Conservation (phyloP, 108 stramenopile species). For the Schizochytrium sp. region DNA sequence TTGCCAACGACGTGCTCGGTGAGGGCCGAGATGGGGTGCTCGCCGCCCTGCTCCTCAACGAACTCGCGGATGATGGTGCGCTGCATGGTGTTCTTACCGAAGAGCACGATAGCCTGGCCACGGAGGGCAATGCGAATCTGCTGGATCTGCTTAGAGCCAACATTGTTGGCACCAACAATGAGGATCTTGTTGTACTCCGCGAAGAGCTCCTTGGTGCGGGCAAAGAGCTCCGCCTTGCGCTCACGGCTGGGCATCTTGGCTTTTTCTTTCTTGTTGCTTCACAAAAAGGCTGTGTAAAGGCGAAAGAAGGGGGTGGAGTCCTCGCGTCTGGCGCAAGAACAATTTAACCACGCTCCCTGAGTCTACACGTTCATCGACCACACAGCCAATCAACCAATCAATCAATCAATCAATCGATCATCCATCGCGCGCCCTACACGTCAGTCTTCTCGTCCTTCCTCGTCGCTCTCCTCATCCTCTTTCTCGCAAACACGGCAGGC, state of each 20-base stretch:
- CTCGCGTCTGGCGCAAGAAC: constrained; percentile 14
- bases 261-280: background rate
- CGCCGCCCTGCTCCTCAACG: constrained; percentile 76
- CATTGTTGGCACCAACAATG: constrained; percentile 91
- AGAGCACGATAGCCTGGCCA: constrained; percentile 82
- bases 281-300: background rate
- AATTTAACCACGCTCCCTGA: constrained; percentile 11
- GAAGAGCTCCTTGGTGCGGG: constrained; percentile 11
- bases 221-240: constrained; percentile 18
- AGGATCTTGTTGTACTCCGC: constrained; percentile 63
- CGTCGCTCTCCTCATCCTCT: too few species aligned
- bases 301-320: background rate
- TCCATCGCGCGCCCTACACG: too few species aligned
- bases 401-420: too few species aligned
- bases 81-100: constrained; percentile 99
- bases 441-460: too few species aligned
- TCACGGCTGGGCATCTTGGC: background rate
- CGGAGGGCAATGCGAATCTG: constrained; percentile 77
- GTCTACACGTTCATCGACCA: too few species aligned
- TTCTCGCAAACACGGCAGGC: too few species aligned
- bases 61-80: constrained; percentile 84
- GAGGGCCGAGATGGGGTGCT: constrained; percentile 65
- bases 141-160: constrained; percentile 94
- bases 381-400: too few species aligned
- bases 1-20: constrained; percentile 75